Evolutionary conservation across 2,329 filamentous ascomycete species (phyloP).

Genomic region (Podosphaera xanthii): DNA sequence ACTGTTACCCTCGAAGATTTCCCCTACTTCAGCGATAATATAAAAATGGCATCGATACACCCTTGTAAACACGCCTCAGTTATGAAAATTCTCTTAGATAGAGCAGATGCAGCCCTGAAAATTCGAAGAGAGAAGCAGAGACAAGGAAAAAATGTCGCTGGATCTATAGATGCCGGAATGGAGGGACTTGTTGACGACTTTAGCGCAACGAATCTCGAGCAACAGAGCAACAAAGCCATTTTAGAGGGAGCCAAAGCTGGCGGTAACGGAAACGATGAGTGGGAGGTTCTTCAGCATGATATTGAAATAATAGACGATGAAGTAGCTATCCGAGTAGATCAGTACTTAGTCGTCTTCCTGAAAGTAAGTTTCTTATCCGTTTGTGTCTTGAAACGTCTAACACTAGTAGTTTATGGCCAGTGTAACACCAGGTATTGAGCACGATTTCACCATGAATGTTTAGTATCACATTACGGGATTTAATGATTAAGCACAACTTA

Average conservation of each 20-base stretch:
- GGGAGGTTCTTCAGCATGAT: conserved; percentile 39
- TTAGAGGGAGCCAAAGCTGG: conserved; percentile 24
- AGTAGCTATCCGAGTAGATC: conserved; percentile 66
- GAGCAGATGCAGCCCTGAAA: conserved; percentile 81
- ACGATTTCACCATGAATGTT: conserved; percentile 93
- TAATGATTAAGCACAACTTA: too few relatives aligned
- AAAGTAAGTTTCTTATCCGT: conserved; percentile 28
- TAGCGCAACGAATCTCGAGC: conserved; percentile 35
- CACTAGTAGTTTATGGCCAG: conserved; percentile 50
- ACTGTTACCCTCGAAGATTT: conserved; percentile 97
- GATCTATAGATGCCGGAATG: conserved; percentile 35
- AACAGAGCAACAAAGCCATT: conserved; percentile 20
- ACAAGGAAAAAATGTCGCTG: conserved; percentile 26
- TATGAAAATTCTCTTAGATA: conserved; percentile 93
- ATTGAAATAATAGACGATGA: conserved; percentile 42
- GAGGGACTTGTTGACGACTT: conserved; percentile 74
- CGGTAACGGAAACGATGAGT: conserved; percentile 32
- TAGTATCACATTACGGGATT: conserved; percentile 19
- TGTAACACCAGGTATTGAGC: conserved; percentile 90
- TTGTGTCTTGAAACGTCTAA: conserved; percentile 4
- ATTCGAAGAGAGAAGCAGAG: conserved; percentile 64
- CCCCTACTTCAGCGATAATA: conserved; percentile 70
- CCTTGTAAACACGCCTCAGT: conserved; percentile 94
- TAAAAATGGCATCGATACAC: conserved; percentile 93
- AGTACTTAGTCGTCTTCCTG: conserved; percentile 69